These are phyloP conservation scores for Monilinia laxa DNA, from an alignment of 2,329 filamentous ascomycete genomes.

Conservation along the genomic window DNA sequence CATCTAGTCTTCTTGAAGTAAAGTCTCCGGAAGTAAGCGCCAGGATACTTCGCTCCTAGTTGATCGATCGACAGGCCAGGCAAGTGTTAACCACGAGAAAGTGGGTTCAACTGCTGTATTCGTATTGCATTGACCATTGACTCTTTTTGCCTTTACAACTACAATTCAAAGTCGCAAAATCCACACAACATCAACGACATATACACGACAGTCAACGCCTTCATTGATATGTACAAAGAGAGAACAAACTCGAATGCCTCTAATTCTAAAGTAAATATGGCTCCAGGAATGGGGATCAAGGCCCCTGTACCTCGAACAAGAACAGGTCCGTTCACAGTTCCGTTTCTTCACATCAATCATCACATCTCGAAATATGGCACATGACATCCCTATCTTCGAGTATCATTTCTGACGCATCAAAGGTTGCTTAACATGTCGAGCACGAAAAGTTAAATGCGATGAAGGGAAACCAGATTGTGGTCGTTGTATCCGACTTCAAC, in stretches of 20 bases:
- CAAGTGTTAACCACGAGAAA: background rate
- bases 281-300: slow-evolving; percentile 38
- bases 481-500: slow-evolving; percentile 36
- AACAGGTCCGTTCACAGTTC: slow-evolving; percentile 31
- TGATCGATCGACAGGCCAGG: slow-evolving; percentile 15
- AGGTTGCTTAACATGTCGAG: slow-evolving; percentile 65
- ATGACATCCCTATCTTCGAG: background rate
- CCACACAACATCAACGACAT: background rate
- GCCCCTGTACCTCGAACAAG: slow-evolving; percentile 37
- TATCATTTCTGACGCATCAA: slow-evolving; percentile 13
- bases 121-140: slow-evolving; percentile 1
- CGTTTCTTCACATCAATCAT: background rate
- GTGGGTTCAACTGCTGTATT: slow-evolving; percentile 12
- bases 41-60: background rate
- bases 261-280: slow-evolving; percentile 28
- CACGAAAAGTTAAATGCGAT: slow-evolving; percentile 70
- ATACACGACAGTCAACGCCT: background rate
- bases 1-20: slow-evolving; percentile 4
- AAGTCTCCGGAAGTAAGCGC: background rate
- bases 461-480: slow-evolving; percentile 65
- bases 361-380: background rate
- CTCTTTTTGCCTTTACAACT: slow-evolving; percentile 9
- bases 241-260: slow-evolving; percentile 12
- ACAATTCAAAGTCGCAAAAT: background rate
- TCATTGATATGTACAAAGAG: slow-evolving; percentile 17